phyloP scores from a whole-genome alignment of 106 monocot species.

The Allium fistulosum region DNA sequence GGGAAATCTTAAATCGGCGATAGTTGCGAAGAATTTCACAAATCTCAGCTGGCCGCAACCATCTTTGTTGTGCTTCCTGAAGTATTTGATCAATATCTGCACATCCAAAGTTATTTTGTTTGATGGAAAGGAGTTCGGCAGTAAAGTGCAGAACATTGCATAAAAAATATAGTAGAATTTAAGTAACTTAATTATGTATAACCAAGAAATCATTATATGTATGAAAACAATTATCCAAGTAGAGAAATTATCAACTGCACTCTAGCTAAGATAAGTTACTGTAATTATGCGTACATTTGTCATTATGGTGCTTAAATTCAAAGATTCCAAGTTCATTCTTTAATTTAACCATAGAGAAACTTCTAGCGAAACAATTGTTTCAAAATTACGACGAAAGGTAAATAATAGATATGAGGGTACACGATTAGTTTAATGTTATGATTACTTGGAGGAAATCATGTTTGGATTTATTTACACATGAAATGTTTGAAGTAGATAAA shows the following conservation, averaged over 20 bases:
- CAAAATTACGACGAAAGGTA: too few species aligned
- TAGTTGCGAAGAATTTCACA: constrained; percentile 92
- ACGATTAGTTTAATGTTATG: too few species aligned
- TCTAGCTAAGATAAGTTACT: not conserved
- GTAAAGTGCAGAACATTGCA: not conserved
- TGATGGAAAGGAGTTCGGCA: not conserved
- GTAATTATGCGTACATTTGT: too few species aligned
- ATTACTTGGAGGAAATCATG: too few species aligned
- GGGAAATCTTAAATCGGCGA: constrained; percentile 58
- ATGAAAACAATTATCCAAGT: not conserved
- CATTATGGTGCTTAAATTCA: too few species aligned
- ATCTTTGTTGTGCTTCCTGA: constrained; percentile 77
- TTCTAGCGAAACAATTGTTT: too few species aligned
- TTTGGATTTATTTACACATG: too few species aligned
- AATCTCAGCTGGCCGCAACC: constrained; percentile 92
- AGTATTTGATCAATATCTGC: constrained; percentile 85
- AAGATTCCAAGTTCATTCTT: too few species aligned
- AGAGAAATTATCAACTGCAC: not conserved
- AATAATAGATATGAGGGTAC: too few species aligned
- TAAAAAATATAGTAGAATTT: not conserved
- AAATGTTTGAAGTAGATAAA: too few species aligned
- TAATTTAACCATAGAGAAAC: too few species aligned
- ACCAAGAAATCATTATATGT: not conserved
- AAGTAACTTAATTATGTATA: not conserved
- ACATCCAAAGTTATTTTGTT: not conserved